phyloP scores from a whole-genome alignment of 495 filamentous ascomycete genomes.

The Penicillium simplicissimum region DNA sequence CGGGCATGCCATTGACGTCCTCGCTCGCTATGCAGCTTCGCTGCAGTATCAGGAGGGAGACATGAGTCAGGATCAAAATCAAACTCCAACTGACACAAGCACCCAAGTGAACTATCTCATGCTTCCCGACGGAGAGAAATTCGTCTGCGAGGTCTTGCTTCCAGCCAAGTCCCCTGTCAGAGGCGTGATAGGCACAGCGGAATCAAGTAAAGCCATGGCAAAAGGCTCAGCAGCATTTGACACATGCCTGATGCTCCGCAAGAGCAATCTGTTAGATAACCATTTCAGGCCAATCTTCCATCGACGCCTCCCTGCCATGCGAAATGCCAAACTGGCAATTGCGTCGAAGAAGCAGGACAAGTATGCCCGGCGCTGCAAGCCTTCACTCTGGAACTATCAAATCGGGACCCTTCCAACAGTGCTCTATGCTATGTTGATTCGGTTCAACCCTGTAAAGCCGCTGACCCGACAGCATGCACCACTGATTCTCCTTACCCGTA shows the following conservation, averaged over 20 bases:
- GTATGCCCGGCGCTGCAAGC: constrained; percentile 80
- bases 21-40: constrained; percentile 63
- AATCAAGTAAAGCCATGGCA: constrained; percentile 69
- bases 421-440: constrained; percentile 67
- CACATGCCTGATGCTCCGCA: constrained; percentile 70
- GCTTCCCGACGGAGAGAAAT: constrained; percentile 56
- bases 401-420: constrained; percentile 50
- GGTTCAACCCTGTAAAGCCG: constrained; percentile 56
- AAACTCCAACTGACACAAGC: constrained; percentile 57
- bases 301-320: constrained; percentile 77
- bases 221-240: constrained; percentile 91
- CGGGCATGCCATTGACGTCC: constrained; percentile 62
- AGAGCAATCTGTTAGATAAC: constrained; percentile 66
- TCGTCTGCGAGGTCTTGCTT: constrained; percentile 77
- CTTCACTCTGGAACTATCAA: constrained; percentile 67
- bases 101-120: constrained; percentile 66
- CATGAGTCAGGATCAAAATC: constrained; percentile 35
- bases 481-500: constrained; percentile 71
- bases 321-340: constrained; percentile 86
- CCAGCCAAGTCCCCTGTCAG: constrained; percentile 74
- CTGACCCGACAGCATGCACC: constrained; percentile 63
- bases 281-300: constrained; percentile 71
- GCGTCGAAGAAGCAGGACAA: constrained; percentile 69
- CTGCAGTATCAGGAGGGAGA: constrained; percentile 27
- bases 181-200: constrained; percentile 60